A percentile compares a stretch with the other conserved stretches of the same genome.
Conservation (phyloP, 176 grass and related monocot species). For the Aegilops sharonensis region DNA sequence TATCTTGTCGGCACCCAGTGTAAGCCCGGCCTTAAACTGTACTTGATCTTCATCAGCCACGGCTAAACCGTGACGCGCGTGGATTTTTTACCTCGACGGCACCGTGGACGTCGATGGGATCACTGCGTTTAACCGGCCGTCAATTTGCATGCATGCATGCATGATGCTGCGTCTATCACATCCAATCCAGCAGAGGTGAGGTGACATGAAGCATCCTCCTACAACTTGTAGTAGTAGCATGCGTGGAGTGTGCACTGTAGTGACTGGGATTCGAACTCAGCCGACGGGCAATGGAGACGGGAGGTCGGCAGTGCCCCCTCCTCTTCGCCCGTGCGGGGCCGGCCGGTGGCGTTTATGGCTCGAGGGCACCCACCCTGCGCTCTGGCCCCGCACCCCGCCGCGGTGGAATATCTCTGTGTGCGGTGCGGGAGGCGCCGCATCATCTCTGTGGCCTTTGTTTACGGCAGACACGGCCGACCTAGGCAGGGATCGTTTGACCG, state of each 20-base stretch:
- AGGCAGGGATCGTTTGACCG: neutral
- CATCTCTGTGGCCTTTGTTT: neutral
- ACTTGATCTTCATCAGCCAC: neutral
- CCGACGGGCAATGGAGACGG: neutral
- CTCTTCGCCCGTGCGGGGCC: neutral
- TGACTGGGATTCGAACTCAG: neutral
- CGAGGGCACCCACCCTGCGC: neutral
- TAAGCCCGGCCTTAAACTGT: neutral
- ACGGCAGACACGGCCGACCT: neutral
- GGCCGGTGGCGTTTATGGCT: neutral
- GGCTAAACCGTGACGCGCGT: no score
- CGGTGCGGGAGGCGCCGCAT: neutral
- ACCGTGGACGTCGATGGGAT: no score
- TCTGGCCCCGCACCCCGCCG: neutral
- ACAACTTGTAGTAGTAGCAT: neutral
- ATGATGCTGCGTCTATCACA: neutral
- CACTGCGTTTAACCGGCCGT: no score
- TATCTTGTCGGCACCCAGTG: neutral
- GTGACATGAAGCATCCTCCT: neutral
- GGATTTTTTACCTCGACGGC: no score
- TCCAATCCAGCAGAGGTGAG: neutral
- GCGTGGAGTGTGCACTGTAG: neutral
- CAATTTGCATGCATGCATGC: neutral
- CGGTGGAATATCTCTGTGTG: neutral
- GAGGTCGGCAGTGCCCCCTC: neutral